A percentile compares a stretch with the other conserved stretches of the same genome.
Evolutionary conservation across 768 basidiomycete species (phyloP).

Genomic region (Cantharellus anzutake): DNA sequence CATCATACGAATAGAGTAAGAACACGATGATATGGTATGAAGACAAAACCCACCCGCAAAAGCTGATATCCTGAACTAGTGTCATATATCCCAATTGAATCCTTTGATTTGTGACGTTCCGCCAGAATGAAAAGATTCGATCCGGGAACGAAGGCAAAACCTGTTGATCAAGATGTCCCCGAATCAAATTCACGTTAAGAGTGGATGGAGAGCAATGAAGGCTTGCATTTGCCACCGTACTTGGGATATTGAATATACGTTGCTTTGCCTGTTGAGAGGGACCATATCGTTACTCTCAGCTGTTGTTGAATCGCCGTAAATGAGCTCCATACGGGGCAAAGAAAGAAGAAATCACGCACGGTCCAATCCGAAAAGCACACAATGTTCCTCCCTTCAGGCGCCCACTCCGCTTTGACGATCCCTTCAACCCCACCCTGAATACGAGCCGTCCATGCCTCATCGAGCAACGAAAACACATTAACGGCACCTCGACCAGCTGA

Average conservation of each 20-base stretch:
- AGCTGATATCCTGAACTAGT: slow-evolving; percentile 46
- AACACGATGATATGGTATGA: neutral
- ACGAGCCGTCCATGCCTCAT: slow-evolving; percentile 58
- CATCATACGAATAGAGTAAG: slow-evolving; percentile 3
- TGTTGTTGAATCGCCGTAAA: slow-evolving; percentile 16
- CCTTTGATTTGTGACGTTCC: slow-evolving; percentile 80
- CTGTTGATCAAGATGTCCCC: slow-evolving; percentile 18
- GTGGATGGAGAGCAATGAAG: neutral
- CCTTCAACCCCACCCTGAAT: slow-evolving; percentile 75
- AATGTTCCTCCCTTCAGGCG: slow-evolving; percentile 62
- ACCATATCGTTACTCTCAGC: slow-evolving; percentile 80
- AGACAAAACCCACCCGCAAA: slow-evolving; percentile 31
- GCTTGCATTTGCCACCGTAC: slow-evolving; percentile 55
- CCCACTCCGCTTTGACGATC: slow-evolving; percentile 78
- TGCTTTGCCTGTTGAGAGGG: slow-evolving; percentile 50
- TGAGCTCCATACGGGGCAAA: slow-evolving; percentile 1
- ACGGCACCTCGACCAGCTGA: slow-evolving; percentile 54
- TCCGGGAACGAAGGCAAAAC: slow-evolving; percentile 61
- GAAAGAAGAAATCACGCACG: slow-evolving; percentile 30
- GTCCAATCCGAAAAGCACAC: slow-evolving; percentile 89
- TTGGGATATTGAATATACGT: slow-evolving; percentile 76
- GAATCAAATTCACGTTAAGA: neutral
- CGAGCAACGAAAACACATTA: slow-evolving; percentile 58
- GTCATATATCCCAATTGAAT: slow-evolving; percentile 75
- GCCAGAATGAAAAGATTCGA: slow-evolving; percentile 71